phyloP scores from a whole-genome alignment of 179 eudicot genomes.

The Carnegiea gigantea region DNA sequence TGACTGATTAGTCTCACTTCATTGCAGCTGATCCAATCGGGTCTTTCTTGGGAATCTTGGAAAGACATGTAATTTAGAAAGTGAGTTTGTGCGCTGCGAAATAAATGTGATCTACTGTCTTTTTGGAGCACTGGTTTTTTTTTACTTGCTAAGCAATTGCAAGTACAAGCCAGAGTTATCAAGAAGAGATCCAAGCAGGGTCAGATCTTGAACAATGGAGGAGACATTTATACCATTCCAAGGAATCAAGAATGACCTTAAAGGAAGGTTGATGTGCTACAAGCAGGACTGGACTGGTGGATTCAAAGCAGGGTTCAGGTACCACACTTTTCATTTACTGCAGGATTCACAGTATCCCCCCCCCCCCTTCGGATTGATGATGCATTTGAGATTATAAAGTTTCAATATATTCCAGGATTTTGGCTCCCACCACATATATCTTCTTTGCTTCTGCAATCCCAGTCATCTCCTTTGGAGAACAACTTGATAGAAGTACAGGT shows the following conservation, averaged over 20 bases:
- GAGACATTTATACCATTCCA: conserved; percentile 51
- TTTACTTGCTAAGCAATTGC: conserved; percentile 6
- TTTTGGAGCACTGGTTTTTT: conserved; percentile 12
- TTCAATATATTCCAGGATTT: conserved; percentile 43
- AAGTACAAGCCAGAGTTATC: neutral
- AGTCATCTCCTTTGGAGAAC: conserved; percentile 88
- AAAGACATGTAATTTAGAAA: conserved; percentile 34
- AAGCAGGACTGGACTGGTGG: conserved; percentile 59
- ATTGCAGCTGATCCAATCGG: conserved; percentile 10
- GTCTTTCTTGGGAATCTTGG: neutral
- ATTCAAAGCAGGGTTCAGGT: conserved; percentile 57
- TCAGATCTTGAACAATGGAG: conserved; percentile 40
- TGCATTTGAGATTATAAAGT: neutral
- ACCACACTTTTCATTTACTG: neutral
- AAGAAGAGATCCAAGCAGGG: neutral
- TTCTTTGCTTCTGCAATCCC: conserved; percentile 94
- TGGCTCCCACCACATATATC: conserved; percentile 87
- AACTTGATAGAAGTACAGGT: conserved; percentile 78
- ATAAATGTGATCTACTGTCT: conserved; percentile 15
- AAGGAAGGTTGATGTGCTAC: conserved; percentile 47
- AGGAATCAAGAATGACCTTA: conserved; percentile 51
- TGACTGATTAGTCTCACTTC: neutral
- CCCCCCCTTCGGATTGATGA: neutral
- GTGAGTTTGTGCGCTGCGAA: conserved; percentile 10
- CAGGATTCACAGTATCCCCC: neutral